phyloP scores from a whole-genome alignment of 1,284 basidiomycete genomes.

The Sporisorium exsertum region DNA sequence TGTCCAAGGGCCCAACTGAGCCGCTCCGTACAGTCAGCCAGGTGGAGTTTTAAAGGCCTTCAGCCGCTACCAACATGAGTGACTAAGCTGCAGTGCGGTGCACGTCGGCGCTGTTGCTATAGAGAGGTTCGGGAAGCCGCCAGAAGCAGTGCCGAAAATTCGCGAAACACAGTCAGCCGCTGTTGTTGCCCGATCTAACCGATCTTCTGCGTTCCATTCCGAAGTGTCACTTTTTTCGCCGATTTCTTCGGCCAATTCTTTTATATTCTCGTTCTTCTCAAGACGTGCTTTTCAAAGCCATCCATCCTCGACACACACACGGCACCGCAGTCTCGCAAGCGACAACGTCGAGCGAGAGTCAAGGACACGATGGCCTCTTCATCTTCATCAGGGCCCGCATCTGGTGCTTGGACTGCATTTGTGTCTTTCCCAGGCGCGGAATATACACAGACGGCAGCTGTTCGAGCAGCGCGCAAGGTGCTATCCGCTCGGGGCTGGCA shows the following conservation, averaged over 20 bases:
- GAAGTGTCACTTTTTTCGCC: slow-evolving; percentile 5
- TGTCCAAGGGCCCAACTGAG: slow-evolving; percentile 6
- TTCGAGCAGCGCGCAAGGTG: slow-evolving; percentile 40
- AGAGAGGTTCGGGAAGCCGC: slow-evolving; percentile 14
- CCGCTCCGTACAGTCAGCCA: slow-evolving; percentile 2
- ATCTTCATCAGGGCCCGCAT: neutral
- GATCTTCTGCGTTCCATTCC: neutral
- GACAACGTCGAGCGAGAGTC: neutral
- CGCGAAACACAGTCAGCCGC: slow-evolving; percentile 19
- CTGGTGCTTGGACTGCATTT: slow-evolving; percentile 25
- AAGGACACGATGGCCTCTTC: neutral
- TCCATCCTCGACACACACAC: neutral
- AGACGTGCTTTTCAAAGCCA: neutral
- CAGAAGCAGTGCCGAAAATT: slow-evolving; percentile 23
- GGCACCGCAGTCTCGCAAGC: neutral
- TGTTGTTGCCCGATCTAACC: slow-evolving; percentile 5
- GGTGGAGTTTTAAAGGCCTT: slow-evolving; percentile 1
- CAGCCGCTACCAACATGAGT: neutral
- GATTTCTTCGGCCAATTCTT: slow-evolving; percentile 21
- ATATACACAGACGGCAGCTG: slow-evolving; percentile 62
- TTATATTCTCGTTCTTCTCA: neutral
- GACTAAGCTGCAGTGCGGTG: slow-evolving; percentile 5
- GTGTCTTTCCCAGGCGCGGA: slow-evolving; percentile 63
- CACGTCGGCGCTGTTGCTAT: slow-evolving; percentile 14
- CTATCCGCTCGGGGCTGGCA: slow-evolving; percentile 50